phyloP scores from a whole-genome alignment of 352 stramenopile species.

The Phytophthora citrophthora region DNA sequence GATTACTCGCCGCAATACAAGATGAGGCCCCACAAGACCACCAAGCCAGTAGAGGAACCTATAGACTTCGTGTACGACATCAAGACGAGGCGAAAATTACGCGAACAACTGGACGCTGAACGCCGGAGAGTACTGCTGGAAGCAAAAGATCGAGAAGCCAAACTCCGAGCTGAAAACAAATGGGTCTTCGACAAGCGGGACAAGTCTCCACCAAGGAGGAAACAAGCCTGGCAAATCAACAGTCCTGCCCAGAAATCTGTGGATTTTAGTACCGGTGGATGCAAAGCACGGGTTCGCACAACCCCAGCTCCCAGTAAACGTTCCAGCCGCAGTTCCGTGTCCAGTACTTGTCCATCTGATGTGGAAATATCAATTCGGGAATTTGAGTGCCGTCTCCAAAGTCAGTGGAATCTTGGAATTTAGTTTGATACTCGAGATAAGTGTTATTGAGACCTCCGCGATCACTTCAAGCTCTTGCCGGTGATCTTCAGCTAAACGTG shows the following conservation, averaged over 20 bases:
- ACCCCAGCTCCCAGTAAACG: neutral
- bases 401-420: constrained; percentile 7
- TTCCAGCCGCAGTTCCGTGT: neutral
- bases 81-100: constrained; percentile 50
- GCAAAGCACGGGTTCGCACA: no score
- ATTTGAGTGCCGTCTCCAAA: constrained; percentile 49
- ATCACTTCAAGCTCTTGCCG: constrained; percentile 23
- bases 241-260: constrained; percentile 4
- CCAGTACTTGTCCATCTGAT: constrained; percentile 4
- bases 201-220: constrained; percentile 6
- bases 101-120: constrained; percentile 64
- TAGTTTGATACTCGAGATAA: no score
- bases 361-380: constrained; percentile 44
- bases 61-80: constrained; percentile 85
- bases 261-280: no score
- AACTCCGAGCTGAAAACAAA: constrained; percentile 48
- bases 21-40: constrained; percentile 1
- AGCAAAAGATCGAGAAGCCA: constrained; percentile 39
- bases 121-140: constrained; percentile 40
- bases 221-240: constrained; percentile 19
- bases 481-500: constrained; percentile 22
- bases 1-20: neutral
- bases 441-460: neutral
- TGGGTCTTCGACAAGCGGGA: constrained; percentile 48
- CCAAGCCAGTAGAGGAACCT: constrained; percentile 10